Conservation (phyloP, 2,329 filamentous ascomycete genomes). For the Penicillium digitatum region DNA sequence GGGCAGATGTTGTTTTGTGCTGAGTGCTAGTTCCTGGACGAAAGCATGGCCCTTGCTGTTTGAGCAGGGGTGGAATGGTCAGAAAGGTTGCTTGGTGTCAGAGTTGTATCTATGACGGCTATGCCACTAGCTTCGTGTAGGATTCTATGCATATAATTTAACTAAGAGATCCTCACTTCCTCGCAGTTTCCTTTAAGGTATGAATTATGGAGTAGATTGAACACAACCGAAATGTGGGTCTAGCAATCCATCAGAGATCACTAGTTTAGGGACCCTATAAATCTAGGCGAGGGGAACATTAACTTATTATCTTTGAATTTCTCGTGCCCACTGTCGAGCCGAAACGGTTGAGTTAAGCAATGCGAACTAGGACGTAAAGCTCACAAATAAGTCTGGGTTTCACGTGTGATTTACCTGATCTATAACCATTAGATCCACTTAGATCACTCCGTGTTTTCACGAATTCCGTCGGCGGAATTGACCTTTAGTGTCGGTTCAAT, state of each 20-base stretch:
- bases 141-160: background rate
- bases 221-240: background rate
- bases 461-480: background rate
- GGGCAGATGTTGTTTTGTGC: background rate
- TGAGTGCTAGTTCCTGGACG: background rate
- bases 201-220: background rate
- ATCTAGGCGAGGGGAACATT: background rate
- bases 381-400: background rate
- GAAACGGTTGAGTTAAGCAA: background rate
- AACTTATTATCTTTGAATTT: background rate
- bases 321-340: background rate
- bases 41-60: background rate
- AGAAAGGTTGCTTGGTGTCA: background rate
- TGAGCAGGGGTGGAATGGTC: background rate
- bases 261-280: background rate
- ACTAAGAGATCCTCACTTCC: background rate
- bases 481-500: conserved; percentile 43
- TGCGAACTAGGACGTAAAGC: background rate
- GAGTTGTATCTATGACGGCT: background rate
- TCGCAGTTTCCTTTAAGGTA: background rate
- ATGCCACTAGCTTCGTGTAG: background rate
- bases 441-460: background rate
- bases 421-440: background rate
- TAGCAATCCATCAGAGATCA: background rate
- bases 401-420: background rate